Base-by-base conservation (phyloP, 441 rosid genomes). In the Populus trichocarpa region DNA sequence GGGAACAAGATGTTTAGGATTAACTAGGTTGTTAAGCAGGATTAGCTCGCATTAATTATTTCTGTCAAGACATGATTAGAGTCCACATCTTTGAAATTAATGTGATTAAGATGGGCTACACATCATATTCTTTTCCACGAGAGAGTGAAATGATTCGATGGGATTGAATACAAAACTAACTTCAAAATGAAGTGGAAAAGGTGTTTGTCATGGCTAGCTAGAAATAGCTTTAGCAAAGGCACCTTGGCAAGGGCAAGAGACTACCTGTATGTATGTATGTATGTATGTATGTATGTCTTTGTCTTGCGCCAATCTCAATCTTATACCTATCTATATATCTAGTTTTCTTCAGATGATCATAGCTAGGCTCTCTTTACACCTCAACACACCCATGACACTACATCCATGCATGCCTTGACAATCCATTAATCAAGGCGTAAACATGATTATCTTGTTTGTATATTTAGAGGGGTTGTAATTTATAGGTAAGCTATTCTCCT, bases 351-450 rank as follows among this genome's bases (percentile, higher is more conserved):
- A 67, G 70, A 38, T 57, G 77, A 30, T 30, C 32, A 77, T 77
- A 67, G 26, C 61, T 28, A 66, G 68, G 40, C 53, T 57, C 68
- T 71, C 78, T 83, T 83, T 81, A 79, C 84, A 77, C 77, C 83
- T 79, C 73, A 74, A 42, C 32, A 81, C 79, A 79, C 73, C 78
- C 73, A 81, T 61, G 16, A 33, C 8, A 12, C 42, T 26, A 77
- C 53, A 66, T 30, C 32, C 32, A 30, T 30, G 32, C 10, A 69
- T 71, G 50, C 23, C 11, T 66, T 66, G 35, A 13, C 23, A 66
- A 20, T 64, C 79, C 68, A 65, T 30, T 23, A 72, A 18, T 23
- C 10, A 69, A 61, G 30, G 4, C 46, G 61, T 68, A 68, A 72
- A 8, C 74, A 68, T 71, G n/a, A 67, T 69, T 81, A 57, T n/a